phyloP scores from a whole-genome alignment of 768 basidiomycete genomes.

The Suillus lakei region DNA sequence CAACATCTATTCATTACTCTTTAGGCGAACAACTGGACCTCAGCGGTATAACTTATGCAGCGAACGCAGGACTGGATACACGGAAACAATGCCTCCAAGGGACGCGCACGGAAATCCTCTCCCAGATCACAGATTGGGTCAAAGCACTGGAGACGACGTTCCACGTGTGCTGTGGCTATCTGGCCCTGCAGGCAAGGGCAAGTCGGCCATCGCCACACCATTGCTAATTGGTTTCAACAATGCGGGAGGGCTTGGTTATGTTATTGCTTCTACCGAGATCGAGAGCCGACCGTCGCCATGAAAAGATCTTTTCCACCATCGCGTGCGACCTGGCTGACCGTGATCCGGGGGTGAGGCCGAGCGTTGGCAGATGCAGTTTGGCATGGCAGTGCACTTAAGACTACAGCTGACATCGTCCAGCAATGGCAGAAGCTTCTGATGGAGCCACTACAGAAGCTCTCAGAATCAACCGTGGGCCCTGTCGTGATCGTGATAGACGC shows the following conservation, averaged over 20 bases:
- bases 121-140: constrained; percentile 30
- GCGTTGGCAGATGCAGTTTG: not conserved
- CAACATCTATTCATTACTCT: too few relatives aligned
- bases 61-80: too few relatives aligned
- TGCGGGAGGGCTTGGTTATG: constrained; percentile 1
- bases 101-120: constrained; percentile 28
- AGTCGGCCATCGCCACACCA: constrained; percentile 11
- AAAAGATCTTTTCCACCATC: constrained; percentile 18
- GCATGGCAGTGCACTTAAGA: not conserved
- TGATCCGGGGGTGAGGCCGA: not conserved
- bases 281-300: constrained; percentile 10
- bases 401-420: not conserved
- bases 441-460: constrained; percentile 11
- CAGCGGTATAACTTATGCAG: too few relatives aligned
- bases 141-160: constrained; percentile 11
- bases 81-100: constrained; percentile 16
- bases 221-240: too few relatives aligned
- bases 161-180: not conserved
- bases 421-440: constrained; percentile 24
- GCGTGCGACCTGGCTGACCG: constrained; percentile 5
- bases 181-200: too few relatives aligned
- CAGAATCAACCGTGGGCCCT: constrained; percentile 17
- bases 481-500: constrained; percentile 31
- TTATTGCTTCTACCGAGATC: constrained; percentile 8
- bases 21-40: too few relatives aligned